phyloP scores from a whole-genome alignment of 495 filamentous ascomycete genomes.

The Trichoderma orchidacearum region DNA sequence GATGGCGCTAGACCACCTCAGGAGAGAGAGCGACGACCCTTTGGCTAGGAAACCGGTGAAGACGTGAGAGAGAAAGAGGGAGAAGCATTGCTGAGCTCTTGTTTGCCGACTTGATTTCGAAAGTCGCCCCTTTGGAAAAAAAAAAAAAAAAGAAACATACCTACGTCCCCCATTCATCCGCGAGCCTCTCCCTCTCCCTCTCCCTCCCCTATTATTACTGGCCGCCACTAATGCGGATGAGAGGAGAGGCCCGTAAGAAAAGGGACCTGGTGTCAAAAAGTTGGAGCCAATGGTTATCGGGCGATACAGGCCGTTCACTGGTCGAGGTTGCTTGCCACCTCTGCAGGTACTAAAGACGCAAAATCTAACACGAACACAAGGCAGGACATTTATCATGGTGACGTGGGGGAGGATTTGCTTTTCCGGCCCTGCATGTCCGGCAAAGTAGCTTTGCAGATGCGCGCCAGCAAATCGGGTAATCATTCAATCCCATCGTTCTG shows the following conservation, averaged over 20 bases:
- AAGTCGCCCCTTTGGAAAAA: not conserved
- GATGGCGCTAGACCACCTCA: not conserved
- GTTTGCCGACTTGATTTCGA: not conserved
- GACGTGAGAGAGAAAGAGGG: not conserved
- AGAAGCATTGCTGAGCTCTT: not conserved
- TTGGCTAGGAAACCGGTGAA: not conserved
- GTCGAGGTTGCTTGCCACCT: not conserved
- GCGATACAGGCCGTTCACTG: not conserved
- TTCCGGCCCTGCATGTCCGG: too few species aligned
- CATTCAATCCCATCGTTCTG: too few species aligned
- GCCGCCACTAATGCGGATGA: too few species aligned
- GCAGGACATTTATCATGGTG: not conserved
- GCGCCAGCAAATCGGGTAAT: too few species aligned
- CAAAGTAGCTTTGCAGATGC: too few species aligned
- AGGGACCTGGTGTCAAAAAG: too few species aligned
- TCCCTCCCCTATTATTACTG: too few species aligned
- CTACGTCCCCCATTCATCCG: not conserved
- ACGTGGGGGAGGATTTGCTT: not conserved
- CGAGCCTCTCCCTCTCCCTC: too few species aligned
- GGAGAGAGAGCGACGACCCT: not conserved
- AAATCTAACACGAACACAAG: not conserved
- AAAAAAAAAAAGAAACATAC: not conserved
- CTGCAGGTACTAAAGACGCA: not conserved
- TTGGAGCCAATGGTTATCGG: too few species aligned
- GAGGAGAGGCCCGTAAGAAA: too few species aligned